Evolutionary conservation across 352 stramenopile genomes (phyloP).

Genomic region (Pythium rishiriense): DNA sequence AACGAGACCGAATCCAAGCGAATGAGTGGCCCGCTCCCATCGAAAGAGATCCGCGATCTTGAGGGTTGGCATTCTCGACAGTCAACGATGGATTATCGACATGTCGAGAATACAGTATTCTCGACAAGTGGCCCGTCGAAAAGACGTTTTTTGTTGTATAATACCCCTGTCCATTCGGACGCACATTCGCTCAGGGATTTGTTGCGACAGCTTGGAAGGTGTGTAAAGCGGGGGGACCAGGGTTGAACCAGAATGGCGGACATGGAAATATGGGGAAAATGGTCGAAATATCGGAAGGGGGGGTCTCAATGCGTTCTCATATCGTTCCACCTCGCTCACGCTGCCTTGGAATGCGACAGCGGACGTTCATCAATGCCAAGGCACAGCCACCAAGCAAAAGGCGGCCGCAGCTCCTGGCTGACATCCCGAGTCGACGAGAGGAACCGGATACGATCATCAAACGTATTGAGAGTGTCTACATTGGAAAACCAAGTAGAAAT

Average conservation of each 20-base stretch:
- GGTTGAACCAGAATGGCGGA: neutral
- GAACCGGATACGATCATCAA: slow-evolving; percentile 28
- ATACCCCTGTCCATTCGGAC: neutral
- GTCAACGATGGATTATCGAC: slow-evolving; percentile 36
- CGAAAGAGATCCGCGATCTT: slow-evolving; percentile 5
- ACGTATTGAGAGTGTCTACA: slow-evolving; percentile 29
- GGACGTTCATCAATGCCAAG: slow-evolving; percentile 17
- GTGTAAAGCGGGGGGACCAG: no score
- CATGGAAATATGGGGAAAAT: neutral
- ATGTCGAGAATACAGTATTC: slow-evolving; percentile 12
- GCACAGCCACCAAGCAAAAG: slow-evolving; percentile 3
- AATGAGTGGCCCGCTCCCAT: neutral
- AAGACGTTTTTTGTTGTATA: neutral
- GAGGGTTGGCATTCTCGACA: neutral
- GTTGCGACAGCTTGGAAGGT: neutral
- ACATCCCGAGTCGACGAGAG: slow-evolving; percentile 32
- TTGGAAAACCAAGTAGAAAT: slow-evolving; percentile 34
- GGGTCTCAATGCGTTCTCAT: slow-evolving; percentile 22
- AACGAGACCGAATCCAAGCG: neutral
- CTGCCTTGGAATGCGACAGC: slow-evolving; percentile 15
- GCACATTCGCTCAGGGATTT: neutral
- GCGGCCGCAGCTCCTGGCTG: neutral
- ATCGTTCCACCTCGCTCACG: slow-evolving; percentile 23
- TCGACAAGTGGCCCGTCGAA: no score
- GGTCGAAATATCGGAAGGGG: neutral